Conservation (phyloP, 176 grass and related monocot genomes). For the Ensete ventricosum region DNA sequence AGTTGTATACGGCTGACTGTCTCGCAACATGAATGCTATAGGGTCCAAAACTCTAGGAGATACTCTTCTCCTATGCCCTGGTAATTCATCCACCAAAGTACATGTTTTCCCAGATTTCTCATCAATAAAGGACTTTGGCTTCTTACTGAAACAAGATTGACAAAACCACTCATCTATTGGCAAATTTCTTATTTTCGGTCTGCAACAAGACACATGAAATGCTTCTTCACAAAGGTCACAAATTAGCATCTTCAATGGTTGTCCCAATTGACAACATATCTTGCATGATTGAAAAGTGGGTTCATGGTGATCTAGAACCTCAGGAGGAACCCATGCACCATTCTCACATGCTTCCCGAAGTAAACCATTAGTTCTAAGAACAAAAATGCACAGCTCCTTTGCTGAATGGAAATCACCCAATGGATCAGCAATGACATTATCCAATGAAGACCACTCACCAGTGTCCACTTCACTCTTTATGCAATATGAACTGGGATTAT, state of each 20-base stretch:
- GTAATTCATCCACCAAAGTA: constrained; percentile 10
- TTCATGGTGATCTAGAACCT: constrained; percentile 24
- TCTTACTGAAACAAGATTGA: constrained; percentile 43
- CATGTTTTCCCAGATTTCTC: constrained; percentile 3
- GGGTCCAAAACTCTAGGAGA: constrained; percentile 32
- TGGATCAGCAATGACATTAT: constrained; percentile 26
- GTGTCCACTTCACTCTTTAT: constrained; percentile 25
- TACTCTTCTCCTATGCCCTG: constrained; percentile 26
- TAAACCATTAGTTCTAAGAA: constrained; percentile 48
- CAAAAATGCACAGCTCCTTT: constrained; percentile 69
- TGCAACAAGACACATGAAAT: constrained; percentile 80
- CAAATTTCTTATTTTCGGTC: constrained; percentile 24
- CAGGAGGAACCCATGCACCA: constrained; percentile 7
- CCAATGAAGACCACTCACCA: constrained; percentile 45
- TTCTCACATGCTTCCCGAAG: constrained; percentile 27
- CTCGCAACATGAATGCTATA: constrained; percentile 60
- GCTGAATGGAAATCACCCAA: constrained; percentile 28
- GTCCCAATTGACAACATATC: constrained; percentile 35
- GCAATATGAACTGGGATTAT: constrained; percentile 15
- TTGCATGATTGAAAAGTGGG: constrained; percentile 48
- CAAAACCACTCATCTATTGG: constrained; percentile 67
- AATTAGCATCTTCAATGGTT: constrained; percentile 66
- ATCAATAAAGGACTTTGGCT: constrained; percentile 20
- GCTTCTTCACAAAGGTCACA: constrained; percentile 84
- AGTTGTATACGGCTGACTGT: constrained; percentile 47